phyloP scores from a whole-genome alignment of 2,329 filamentous ascomycete genomes.

The Akanthomyces uredinophilus region DNA sequence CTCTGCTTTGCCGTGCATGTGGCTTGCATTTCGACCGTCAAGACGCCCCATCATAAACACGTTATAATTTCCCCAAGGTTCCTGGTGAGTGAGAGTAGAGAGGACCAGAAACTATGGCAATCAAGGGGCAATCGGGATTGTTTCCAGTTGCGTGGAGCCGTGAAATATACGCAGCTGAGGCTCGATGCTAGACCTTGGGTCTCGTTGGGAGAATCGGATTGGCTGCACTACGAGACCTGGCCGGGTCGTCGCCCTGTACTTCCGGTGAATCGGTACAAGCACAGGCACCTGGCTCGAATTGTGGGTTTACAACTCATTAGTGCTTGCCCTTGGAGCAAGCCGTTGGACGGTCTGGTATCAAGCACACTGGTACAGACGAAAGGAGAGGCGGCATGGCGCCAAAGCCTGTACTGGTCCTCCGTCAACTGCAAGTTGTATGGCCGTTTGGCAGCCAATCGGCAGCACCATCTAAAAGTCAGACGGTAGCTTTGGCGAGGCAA shows the following conservation, averaged over 20 bases:
- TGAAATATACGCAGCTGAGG: neutral
- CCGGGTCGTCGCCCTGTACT: slow-evolving; percentile 6
- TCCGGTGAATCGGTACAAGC: slow-evolving; percentile 3
- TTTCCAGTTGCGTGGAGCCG: neutral
- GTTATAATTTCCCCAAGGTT: neutral
- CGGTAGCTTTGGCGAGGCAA: neutral
- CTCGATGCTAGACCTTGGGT: neutral
- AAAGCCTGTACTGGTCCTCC: neutral
- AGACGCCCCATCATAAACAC: neutral
- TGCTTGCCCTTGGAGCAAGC: neutral
- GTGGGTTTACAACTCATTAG: neutral
- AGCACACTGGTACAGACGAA: neutral
- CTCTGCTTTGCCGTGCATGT: neutral
- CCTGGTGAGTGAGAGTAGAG: neutral
- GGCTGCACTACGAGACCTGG: neutral
- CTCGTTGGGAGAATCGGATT: neutral
- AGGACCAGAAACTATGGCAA: neutral
- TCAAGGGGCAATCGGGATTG: neutral
- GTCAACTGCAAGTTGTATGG: neutral
- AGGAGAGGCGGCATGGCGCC: neutral
- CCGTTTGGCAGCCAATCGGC: neutral
- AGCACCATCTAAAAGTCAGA: neutral
- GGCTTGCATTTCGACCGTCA: neutral
- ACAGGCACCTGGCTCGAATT: neutral
- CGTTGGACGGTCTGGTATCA: neutral